These are phyloP conservation scores for Bonnemaisonia californica DNA, from an alignment of 31 red algal species.

Conservation along the genomic window DNA sequence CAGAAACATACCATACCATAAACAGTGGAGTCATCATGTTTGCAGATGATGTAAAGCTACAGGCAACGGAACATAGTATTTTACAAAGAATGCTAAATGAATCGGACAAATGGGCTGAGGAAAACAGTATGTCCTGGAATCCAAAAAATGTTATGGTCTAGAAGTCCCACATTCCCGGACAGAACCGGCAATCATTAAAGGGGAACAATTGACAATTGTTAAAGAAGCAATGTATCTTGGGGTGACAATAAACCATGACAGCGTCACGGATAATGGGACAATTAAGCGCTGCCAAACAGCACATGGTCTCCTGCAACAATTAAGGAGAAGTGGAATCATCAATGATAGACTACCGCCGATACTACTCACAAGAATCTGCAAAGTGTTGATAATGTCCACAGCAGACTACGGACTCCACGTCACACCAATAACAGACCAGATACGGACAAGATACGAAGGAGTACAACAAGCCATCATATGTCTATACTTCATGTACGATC, in stretches of 20 bases:
- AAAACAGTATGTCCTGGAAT: background rate
- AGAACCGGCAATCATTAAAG: background rate
- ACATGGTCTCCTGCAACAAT: background rate
- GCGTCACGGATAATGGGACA: background rate
- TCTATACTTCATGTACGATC: no score
- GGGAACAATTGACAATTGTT: background rate
- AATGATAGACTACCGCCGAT: background rate
- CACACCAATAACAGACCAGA: background rate
- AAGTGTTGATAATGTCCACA: background rate
- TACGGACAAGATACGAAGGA: background rate
- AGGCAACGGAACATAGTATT: background rate
- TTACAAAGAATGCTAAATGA: slow-evolving; percentile 2
- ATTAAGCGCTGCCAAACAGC: background rate
- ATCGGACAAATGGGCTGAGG: background rate
- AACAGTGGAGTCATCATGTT: slow-evolving; percentile 5
- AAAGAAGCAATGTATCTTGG: slow-evolving; percentile 3
- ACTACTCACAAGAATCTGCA: background rate
- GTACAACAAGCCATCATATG: slow-evolving; percentile 9
- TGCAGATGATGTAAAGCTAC: slow-evolving; percentile 19
- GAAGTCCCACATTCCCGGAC: background rate
- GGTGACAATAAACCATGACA: background rate
- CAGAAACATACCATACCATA: background rate
- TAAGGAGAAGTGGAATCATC: background rate
- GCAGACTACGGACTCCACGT: slow-evolving; percentile 22
- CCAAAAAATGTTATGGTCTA: slow-evolving; percentile 1